phyloP scores from a whole-genome alignment of 2,329 filamentous ascomycete species.

The Claviceps lovelessii region DNA sequence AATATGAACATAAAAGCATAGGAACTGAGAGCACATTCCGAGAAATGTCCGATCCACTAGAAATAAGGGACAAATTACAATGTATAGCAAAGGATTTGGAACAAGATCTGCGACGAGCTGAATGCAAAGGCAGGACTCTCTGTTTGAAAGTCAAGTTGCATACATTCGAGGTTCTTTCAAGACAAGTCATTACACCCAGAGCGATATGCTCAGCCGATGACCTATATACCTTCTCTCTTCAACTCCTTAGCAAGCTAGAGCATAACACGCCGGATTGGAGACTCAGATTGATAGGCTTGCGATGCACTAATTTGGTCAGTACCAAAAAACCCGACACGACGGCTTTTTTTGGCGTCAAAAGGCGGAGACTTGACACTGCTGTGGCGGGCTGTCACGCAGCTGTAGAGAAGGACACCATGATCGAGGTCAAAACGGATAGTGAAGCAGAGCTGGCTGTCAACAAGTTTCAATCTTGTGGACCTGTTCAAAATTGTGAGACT shows the following conservation, averaged over 20 bases:
- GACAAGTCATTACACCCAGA: constrained; percentile 62
- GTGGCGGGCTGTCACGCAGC: constrained; percentile 9
- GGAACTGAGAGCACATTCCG: constrained; percentile 87
- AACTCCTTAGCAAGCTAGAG: constrained; percentile 72
- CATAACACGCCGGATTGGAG: constrained; percentile 69
- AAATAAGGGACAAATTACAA: constrained; percentile 64
- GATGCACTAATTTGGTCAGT: constrained; percentile 76
- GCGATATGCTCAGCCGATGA: constrained; percentile 64
- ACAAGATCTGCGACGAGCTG: constrained; percentile 63
- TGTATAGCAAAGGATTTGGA: constrained; percentile 74
- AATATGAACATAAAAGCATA: constrained; percentile 83
- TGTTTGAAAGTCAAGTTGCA: constrained; percentile 88
- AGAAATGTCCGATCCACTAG: constrained; percentile 55
- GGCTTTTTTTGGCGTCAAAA: constrained; percentile 60
- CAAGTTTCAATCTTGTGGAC: constrained; percentile 10
- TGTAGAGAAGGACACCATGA: constrained; percentile 20
- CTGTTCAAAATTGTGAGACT: neutral
- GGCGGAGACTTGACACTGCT: constrained; percentile 11
- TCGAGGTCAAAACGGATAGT: constrained; percentile 19
- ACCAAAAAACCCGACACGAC: constrained; percentile 67
- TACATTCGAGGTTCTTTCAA: constrained; percentile 79
- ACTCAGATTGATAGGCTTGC: constrained; percentile 72
- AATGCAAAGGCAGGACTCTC: constrained; percentile 80
- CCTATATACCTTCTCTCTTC: constrained; percentile 65
- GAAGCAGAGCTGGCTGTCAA: constrained; percentile 53